Evolutionary conservation across 345 rosid species (phyloP), one percentile per base, ranked within the genome.

Genomic region (Euphorbia lathyris): DNA sequence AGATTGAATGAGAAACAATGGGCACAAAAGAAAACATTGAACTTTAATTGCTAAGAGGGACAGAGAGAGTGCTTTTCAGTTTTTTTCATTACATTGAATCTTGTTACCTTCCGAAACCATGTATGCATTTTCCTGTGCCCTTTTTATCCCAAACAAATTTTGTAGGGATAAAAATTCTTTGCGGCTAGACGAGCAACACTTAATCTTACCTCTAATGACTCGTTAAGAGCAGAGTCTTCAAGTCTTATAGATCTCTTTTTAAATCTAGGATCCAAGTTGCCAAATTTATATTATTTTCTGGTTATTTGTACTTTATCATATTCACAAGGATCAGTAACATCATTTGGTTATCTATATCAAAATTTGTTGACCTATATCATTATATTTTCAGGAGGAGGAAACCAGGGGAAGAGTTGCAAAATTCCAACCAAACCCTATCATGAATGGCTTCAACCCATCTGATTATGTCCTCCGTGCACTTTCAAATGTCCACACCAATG

Each of bases 371-470:
- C 57, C 63, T 59, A 36, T 38, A 52, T 70, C 22, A 68, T 55
- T 27, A 58, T 62, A 38, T 66, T 78, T 69, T 53, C 86, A 95
- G 99, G 94, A 85, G 82, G 97, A 95, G 88, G 81, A 80, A 71
- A 64, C 78, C 59, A 79, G 72, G 65, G 97, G 87, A 68, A 82
- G 61, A 27, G 83, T 77, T 71, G 67, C 88, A 45, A 81, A 76
- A 47, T 86, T 85, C 76, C 88, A 83, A 65, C 89, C 96, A 69
- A 93, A 92, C 77, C 76, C 73, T 47, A 40, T 87, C 57, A 81
- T 95, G 94, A 80, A 71, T 34, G 98, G 97, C 69, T 82, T 90
- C 52, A 83, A 94, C 55, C 92, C 97, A 4, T 85, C 98, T 42
- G 90, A 87, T 52, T 88, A 78, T 76, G 87, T 95, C 75, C 96